Base-by-base conservation (phyloP, 306 rosid species). In the Dalbergia oliveri region DNA sequence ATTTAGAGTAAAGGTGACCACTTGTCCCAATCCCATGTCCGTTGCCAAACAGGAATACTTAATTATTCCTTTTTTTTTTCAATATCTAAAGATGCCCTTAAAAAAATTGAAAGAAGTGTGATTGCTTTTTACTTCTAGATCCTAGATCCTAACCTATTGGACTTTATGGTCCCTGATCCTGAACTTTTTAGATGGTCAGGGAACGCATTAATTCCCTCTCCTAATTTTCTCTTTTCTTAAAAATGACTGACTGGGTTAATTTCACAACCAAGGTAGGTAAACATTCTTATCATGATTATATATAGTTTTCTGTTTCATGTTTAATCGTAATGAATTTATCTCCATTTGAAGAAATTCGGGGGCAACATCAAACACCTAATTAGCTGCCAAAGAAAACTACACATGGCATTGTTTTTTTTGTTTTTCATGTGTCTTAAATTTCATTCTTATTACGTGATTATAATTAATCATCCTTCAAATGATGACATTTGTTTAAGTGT, bases 351-450 rank as follows among this genome's bases (percentile, higher is more conserved):
- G 90, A 84, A 84, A 87, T n/a, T 59, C 33, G 1, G 11, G 41
- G 81, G 75, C 82, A 81, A 65, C 82, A 80, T 79, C 82, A 84
- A 78, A 26, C 78, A 86, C 82, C 89, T 79, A 84, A 84, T 84
- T 84, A 77, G 81, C 58, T 81, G 19, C 68, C 58, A 72, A 12
- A 54, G 85, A 77, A 76, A 79, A 86, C 71, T 31, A 82, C 78
- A 66, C 59, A 69, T 13, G 5, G 5, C 67, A 66, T 58, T 68
- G 19, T 14, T 66, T 78, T 78, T 56, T 44, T 39, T 58, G 3
- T 69, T 65, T 62, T 11, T 5, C 49, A 21, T 4, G 60, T 69
- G 43, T 11, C 21, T 41, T 31, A 37, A 4, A 37, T 37, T 37
- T 37, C n/a, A 70, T 63, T 47, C 59, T 51, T 65, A 56, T 77